Base-by-base conservation (phyloP, 441 rosid genomes). In the Viola pubescens region DNA sequence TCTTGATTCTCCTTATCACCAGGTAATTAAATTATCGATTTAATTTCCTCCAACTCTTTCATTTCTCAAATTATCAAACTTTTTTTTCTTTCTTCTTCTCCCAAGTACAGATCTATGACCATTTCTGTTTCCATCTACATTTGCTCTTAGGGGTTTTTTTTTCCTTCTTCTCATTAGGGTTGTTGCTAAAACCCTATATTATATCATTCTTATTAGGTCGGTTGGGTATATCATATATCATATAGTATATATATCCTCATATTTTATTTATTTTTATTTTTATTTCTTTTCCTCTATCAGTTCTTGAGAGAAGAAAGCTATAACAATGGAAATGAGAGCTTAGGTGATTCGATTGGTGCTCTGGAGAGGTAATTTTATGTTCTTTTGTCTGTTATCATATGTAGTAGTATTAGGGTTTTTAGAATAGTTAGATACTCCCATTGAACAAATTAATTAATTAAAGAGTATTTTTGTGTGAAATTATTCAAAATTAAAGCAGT, bases 321-420 rank as follows among this genome's bases (percentile, higher is more conserved):
- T 26, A 26, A 26, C 41, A 70, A 74, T 50, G 85, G 73, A 72
- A 86, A 84, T 75, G 85, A 67, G 46, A 91, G 92, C 82, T 74
- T 83, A 70, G 85, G 78, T 48, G 81, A 86, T 73, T 84, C 83
- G 54, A 45, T 69, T 48, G 94, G 88, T 65, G 79, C 77, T 68
- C 66, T 74, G 3, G 78, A 76, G 69, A 85, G 95, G 95, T 87
- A 79, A 73, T 56, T 66, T 55, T 65, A 66, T 72, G 54, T 6
- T 26, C 14, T 77, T 55, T 6, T 61, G 63, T 64, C 68, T 51
- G 49, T 47, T 52, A 2, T 69, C 64, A 63, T 48, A 52, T 68
- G 57, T 45, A 10, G 39, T 39, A 52, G 47, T 37, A 74, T 78
- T 80, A 64, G 76, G 83, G 77, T 75, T 81, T 74, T 75, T 63